phyloP scores from a whole-genome alignment of 179 eudicot species.

The Vitellaria paradoxa region DNA sequence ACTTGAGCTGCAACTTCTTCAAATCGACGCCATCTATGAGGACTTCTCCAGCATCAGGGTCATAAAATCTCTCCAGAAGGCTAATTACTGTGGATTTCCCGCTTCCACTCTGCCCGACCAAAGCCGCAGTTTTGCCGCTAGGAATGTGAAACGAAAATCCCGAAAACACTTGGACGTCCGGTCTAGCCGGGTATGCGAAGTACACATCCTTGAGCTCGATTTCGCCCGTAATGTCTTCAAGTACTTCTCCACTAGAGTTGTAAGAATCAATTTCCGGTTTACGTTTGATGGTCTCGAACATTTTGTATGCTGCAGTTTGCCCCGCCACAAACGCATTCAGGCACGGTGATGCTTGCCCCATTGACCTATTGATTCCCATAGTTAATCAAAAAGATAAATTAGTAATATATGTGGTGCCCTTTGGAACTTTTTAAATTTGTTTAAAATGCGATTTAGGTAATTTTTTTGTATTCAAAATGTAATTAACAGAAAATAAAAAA shows the following conservation, averaged over 20 bases:
- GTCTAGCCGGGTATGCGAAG: constrained; percentile 79
- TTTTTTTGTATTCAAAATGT: no score
- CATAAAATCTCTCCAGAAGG: constrained; percentile 80
- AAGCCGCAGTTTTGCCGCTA: constrained; percentile 68
- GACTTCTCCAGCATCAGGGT: constrained; percentile 79
- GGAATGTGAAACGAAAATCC: constrained; percentile 64
- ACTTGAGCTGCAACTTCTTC: constrained; percentile 52
- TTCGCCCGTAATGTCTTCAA: constrained; percentile 68
- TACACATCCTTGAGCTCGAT: constrained; percentile 72
- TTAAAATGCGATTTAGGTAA: no score
- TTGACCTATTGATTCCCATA: no score
- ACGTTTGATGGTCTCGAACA: constrained; percentile 74
- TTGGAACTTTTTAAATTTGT: no score
- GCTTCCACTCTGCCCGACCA: constrained; percentile 94
- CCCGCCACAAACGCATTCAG: constrained; percentile 83
- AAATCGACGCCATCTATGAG: constrained; percentile 71
- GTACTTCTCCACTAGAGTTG: constrained; percentile 45
- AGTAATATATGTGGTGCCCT: no score
- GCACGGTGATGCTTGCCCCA: constrained; percentile 75
- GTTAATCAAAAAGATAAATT: no score
- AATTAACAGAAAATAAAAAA: no score
- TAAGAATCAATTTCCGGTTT: constrained; percentile 60
- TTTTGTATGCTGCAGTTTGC: constrained; percentile 90
- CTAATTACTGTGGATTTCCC: constrained; percentile 90
- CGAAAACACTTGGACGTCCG: constrained; percentile 65